Percentiles rank a stretch among this genome's conserved stretches.
These are phyloP conservation scores for Botryosphaeria dothidea DNA, from an alignment of 2,329 filamentous ascomycete species.

Conservation along the genomic window DNA sequence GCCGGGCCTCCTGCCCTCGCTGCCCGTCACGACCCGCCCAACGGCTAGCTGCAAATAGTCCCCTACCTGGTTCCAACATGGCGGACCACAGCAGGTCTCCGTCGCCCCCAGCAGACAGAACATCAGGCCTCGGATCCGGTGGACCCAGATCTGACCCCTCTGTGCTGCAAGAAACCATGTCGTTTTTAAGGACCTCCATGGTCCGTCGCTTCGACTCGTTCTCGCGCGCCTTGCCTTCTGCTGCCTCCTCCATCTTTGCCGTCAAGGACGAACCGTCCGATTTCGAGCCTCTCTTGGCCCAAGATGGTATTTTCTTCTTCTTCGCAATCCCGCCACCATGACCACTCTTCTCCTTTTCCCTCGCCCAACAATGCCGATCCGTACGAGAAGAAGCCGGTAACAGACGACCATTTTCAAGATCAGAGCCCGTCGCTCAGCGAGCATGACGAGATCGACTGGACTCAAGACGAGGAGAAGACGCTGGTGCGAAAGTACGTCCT, in stretches of 20 bases:
- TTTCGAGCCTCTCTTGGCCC: conserved; percentile 7
- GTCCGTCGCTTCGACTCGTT: neutral
- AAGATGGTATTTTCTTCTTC: conserved; percentile 14
- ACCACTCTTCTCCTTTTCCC: neutral
- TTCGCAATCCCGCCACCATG: neutral
- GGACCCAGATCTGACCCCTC: neutral
- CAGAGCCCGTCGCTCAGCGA: conserved; percentile 17
- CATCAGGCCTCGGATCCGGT: neutral
- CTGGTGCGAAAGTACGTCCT: conserved; percentile 20
- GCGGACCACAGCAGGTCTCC: neutral
- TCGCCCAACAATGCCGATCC: neutral
- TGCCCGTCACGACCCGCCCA: neutral
- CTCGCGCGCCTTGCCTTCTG: conserved; percentile 3
- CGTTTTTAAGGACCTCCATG: conserved; percentile 2
- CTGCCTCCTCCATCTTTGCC: conserved; percentile 7
- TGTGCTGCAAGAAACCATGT: neutral
- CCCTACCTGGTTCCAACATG: too few species aligned
- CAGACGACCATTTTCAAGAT: conserved; percentile 10
- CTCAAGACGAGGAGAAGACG: conserved; percentile 19
- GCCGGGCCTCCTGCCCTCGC: neutral
- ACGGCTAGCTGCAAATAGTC: neutral
- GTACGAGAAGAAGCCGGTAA: conserved; percentile 9
- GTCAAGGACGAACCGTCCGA: conserved; percentile 6
- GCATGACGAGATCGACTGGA: conserved; percentile 20
- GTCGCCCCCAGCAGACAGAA: neutral